phyloP scores from a whole-genome alignment of 495 filamentous ascomycete genomes.

The Talaromyces thailandensis region DNA sequence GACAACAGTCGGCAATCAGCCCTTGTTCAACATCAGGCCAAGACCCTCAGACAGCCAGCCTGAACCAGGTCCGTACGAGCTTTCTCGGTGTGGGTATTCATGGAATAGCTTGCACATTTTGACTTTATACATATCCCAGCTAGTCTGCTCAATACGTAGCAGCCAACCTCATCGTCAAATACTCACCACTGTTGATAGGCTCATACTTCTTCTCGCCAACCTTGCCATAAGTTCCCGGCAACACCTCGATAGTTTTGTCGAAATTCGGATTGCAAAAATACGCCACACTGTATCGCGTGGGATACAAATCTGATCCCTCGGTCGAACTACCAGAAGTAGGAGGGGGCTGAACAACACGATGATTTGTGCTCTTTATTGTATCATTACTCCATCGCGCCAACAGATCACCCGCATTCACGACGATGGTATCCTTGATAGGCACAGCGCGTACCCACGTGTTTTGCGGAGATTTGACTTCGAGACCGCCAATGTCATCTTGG shows the following conservation, averaged over 20 bases:
- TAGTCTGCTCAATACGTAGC: slow-evolving; percentile 49
- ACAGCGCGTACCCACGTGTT: slow-evolving; percentile 76
- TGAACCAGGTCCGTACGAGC: not conserved
- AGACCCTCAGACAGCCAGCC: not conserved
- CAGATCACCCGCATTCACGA: slow-evolving; percentile 82
- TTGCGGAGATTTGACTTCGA: slow-evolving; percentile 73
- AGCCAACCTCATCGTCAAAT: slow-evolving; percentile 68
- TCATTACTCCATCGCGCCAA: slow-evolving; percentile 88
- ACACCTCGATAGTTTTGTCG: slow-evolving; percentile 66
- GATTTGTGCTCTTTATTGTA: slow-evolving; percentile 76
- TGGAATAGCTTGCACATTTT: not conserved
- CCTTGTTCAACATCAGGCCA: not conserved
- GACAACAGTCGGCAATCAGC: not conserved
- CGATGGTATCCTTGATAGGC: slow-evolving; percentile 74
- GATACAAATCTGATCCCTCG: slow-evolving; percentile 24
- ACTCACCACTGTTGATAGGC: slow-evolving; percentile 70
- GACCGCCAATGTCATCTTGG: slow-evolving; percentile 72
- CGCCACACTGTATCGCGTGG: slow-evolving; percentile 42
- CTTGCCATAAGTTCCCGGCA: slow-evolving; percentile 74
- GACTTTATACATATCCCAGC: not conserved
- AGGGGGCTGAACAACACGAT: slow-evolving; percentile 84
- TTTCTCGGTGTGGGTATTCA: not conserved
- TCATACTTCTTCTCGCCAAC: slow-evolving; percentile 69
- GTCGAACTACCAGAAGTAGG: slow-evolving; percentile 9
- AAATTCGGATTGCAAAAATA: slow-evolving; percentile 94